Base-by-base conservation (phyloP, 2,329 filamentous ascomycete genomes). In the Emericellopsis atlantica region DNA sequence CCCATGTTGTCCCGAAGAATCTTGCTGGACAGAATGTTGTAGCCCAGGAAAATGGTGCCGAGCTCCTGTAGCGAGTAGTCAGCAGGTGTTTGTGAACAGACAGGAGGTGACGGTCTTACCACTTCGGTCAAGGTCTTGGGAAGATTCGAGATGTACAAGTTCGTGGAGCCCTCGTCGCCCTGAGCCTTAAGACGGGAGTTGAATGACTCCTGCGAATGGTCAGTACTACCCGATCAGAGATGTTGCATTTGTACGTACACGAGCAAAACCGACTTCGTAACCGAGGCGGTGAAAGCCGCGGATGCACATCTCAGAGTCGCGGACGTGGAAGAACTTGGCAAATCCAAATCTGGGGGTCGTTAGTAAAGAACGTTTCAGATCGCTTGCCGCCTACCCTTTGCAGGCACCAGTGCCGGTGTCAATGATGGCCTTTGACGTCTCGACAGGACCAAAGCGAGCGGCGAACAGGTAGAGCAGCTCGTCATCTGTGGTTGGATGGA, bases 361-460 rank as follows among this genome's bases (percentile, higher is more conserved):
- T 22, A 41, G 32, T 12, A 37, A 32, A 10, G 10, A 23, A 7
- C 14, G 10, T 31, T 8, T 44, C 45, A 39, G 36, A 14, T 32
- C 45, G 9, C 4, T 18, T 23, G 6, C 9, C 8, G 64, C 73
- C 54, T 66, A 94, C 92, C 92, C 92, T 66, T 98, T 98, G 76
- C 92, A 98, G 47, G 88, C 81, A 45, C 88, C 86, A 38, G 87
- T 94, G 50, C 84, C 81, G 40, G 89, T 82, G 64, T 98, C 93
- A 54, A 98, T 94, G 64, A 98, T 98, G 12, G 93, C 92, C 71
- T 98, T 98, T 55, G 88, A 95, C 49, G 89, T 94, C 65, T 95
- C 87, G 43, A 98, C 92, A 45, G 83, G 80, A 34, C 92, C 93
- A 56, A 96, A 98, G 39, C 90, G 84, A 50, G 77, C 72, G 35